These are phyloP conservation scores for Liquidambar formosana DNA, from an alignment of 164 flowering plant species.

Conservation along the genomic window DNA sequence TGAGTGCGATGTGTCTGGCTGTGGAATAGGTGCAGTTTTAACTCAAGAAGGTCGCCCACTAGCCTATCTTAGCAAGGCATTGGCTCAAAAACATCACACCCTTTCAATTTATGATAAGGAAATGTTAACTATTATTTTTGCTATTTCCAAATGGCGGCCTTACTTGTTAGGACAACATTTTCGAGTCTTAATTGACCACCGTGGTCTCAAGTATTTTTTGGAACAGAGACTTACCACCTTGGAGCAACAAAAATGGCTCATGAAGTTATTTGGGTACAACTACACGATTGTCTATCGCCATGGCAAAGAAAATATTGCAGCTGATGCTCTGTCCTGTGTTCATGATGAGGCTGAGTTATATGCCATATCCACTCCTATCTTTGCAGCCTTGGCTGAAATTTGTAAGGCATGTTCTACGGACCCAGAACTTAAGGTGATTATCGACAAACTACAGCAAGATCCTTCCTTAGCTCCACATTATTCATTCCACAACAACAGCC, in stretches of 20 bases:
- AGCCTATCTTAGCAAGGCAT: not conserved
- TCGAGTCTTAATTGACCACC: not conserved
- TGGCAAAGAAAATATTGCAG: not conserved
- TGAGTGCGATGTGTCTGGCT: not conserved
- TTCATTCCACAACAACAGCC: too few relatives aligned
- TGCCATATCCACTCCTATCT: not conserved
- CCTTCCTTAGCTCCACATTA: too few relatives aligned
- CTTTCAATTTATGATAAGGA: not conserved
- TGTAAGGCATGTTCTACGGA: too few relatives aligned
- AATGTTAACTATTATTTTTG: not conserved
- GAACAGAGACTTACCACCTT: not conserved
- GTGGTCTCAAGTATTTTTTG: not conserved
- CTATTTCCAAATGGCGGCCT: not conserved
- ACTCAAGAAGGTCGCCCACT: not conserved
- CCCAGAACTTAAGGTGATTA: too few relatives aligned
- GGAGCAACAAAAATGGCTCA: not conserved
- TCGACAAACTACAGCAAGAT: too few relatives aligned
- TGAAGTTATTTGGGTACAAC: not conserved
- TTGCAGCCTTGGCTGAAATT: too few relatives aligned
- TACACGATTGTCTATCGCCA: not conserved
- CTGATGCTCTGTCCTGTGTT: not conserved
- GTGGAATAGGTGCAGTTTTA: not conserved
- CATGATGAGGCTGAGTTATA: not conserved
- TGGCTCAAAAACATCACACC: not conserved
- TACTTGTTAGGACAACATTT: not conserved